Base-by-base conservation (phyloP, 2,329 filamentous ascomycete species). In the Amylocarpus encephaloides region DNA sequence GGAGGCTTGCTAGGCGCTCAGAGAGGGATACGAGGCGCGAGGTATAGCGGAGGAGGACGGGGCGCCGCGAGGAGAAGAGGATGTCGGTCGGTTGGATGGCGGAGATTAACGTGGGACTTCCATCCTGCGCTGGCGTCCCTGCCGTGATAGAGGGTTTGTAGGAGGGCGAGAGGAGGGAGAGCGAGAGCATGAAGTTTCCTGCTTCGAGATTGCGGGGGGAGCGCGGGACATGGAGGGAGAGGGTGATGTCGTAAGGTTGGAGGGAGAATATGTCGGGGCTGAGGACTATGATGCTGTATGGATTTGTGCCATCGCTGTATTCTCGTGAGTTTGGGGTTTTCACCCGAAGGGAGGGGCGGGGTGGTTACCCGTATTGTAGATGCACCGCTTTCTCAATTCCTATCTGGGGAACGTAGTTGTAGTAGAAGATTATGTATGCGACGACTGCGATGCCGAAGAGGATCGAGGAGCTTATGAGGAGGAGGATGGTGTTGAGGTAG, bases 131-230 rank as follows among this genome's bases (percentile, higher is more conserved):
- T 41, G 38, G n/a, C 12, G 38, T 15, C 5, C 11, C 18, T 22
- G 38, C 5, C 15, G 18, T 12, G 11, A 41, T 46, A 9, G 64
- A 54, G 49, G 64, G 67, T 3, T 61, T 66, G 7, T 69, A 68
- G 19, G 68, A 67, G 19, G 70, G 69, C 22, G 75, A 75, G 44
- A 87, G 76, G 46, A 95, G 78, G 53, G 82, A 78, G 13, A 95
- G 71, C 42, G 87, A 84, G 15, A 97, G 73, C 93, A 98, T 98
- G 74, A 96, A 97, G 70, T 97, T 97, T 26, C 93, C 93, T 12
- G 79, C 78, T 2, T 78, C 78, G 18, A 86, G 70, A 62, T 98
- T 98, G 1, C 76, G 69, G 0, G 81, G 82, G 2, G 88, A 93
- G 36, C 85, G 82, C 15, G 93, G 93, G 55, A 98, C 74, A 3